Percentiles rank a stretch among this genome's conserved stretches.
phyloP scores from a whole-genome alignment of 768 basidiomycete genomes.

The Pisolithus albus region DNA sequence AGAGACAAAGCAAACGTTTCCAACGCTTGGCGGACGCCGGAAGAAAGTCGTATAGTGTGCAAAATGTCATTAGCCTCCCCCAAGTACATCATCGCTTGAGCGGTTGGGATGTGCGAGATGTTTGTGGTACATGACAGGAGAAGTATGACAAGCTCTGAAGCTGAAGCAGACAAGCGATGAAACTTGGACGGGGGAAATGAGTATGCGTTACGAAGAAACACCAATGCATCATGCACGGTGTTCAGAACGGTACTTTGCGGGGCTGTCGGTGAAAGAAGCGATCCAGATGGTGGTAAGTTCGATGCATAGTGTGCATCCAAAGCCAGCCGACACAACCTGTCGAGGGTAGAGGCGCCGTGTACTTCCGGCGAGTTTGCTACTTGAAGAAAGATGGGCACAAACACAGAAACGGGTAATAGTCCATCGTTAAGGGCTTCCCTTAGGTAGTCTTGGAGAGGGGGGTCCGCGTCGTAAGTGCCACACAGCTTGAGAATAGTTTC shows the following conservation, averaged over 20 bases:
- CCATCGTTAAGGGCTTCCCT: slow-evolving; percentile 50
- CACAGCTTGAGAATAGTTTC: slow-evolving; percentile 67
- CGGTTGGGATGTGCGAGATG: slow-evolving; percentile 52
- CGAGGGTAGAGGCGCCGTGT: slow-evolving; percentile 58
- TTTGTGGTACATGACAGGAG: slow-evolving; percentile 56
- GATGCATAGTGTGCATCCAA: slow-evolving; percentile 59
- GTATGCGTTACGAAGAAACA: slow-evolving; percentile 51
- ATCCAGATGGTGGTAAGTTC: slow-evolving; percentile 45
- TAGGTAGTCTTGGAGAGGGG: slow-evolving; percentile 60
- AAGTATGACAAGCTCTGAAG: slow-evolving; percentile 57
- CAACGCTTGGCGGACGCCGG: slow-evolving; percentile 47
- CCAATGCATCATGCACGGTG: slow-evolving; percentile 55
- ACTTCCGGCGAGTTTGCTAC: slow-evolving; percentile 60
- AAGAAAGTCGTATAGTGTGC: slow-evolving; percentile 45
- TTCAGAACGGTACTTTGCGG: slow-evolving; percentile 43
- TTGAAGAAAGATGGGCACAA: slow-evolving; percentile 59
- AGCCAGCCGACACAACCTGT: slow-evolving; percentile 60
- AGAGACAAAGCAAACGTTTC: slow-evolving; percentile 56
- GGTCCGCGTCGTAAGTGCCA: slow-evolving; percentile 63
- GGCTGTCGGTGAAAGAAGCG: slow-evolving; percentile 46
- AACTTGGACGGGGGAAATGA: slow-evolving; percentile 44
- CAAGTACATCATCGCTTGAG: slow-evolving; percentile 47
- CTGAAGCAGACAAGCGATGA: slow-evolving; percentile 51
- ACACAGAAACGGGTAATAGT: slow-evolving; percentile 50
- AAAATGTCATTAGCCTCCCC: slow-evolving; percentile 49